A percentile compares a stretch with the other conserved stretches of the same genome.
phyloP scores from a whole-genome alignment of 805 yeast species.

The Blastobotrys attinorum region DNA sequence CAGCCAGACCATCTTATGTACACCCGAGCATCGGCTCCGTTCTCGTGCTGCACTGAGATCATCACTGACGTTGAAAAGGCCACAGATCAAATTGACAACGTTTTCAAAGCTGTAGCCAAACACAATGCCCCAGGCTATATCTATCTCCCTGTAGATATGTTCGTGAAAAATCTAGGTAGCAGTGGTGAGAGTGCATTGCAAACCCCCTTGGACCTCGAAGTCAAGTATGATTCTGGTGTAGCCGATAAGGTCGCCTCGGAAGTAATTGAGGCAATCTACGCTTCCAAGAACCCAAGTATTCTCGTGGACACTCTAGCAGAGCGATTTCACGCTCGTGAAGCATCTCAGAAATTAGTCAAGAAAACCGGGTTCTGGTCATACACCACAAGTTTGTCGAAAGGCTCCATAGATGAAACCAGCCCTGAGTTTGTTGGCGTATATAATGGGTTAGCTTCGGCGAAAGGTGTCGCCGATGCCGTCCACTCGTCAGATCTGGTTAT shows the following conservation, averaged over 20 bases:
- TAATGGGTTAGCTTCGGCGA: constrained; percentile 50
- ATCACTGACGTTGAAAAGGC: constrained; percentile 40
- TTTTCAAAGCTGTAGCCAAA: constrained; percentile 46
- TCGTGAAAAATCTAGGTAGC: constrained; percentile 29
- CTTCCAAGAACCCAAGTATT: constrained; percentile 52
- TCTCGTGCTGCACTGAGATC: constrained; percentile 49
- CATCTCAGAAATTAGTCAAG: constrained; percentile 42
- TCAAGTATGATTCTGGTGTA: constrained; percentile 22
- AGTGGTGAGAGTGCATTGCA: constrained; percentile 30
- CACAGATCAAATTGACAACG: constrained; percentile 57
- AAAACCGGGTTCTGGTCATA: constrained; percentile 47
- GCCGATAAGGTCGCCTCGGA: constrained; percentile 32
- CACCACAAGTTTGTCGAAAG: constrained; percentile 63
- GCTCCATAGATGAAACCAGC: constrained; percentile 62
- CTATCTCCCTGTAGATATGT: constrained; percentile 66
- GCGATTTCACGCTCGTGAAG: constrained; percentile 44
- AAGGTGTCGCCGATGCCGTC: constrained; percentile 41
- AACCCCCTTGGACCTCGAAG: constrained; percentile 26
- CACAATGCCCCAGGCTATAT: constrained; percentile 75
- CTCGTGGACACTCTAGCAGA: constrained; percentile 65
- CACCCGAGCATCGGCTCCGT: constrained; percentile 50
- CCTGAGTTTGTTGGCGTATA: constrained; percentile 63
- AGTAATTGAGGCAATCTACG: constrained; percentile 45
- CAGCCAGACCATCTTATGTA: constrained; percentile 55
- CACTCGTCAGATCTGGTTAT: constrained; percentile 61